A percentile compares a stretch with the other conserved stretches of the same genome.
Conservation (phyloP, 1,284 basidiomycete genomes). For the Boletus albobrunnescens region DNA sequence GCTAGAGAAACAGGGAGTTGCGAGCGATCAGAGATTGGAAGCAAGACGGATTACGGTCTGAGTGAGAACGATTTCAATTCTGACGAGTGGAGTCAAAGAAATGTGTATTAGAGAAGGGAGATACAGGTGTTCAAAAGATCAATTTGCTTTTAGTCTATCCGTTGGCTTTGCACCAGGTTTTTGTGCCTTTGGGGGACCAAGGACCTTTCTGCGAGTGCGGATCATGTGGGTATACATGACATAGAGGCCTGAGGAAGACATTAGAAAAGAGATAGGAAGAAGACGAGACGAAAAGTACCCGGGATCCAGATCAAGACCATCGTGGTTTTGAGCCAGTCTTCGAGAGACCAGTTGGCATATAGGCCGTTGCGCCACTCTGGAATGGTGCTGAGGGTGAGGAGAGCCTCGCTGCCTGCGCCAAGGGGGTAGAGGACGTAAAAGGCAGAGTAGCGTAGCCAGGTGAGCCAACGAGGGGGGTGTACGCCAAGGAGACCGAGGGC, state of each 20-base stretch:
- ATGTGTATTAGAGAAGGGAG: conserved; percentile 12
- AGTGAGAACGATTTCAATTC: conserved; percentile 5
- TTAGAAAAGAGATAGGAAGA: not conserved
- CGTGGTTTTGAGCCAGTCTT: conserved; percentile 53
- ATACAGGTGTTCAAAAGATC: conserved; percentile 2
- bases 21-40: conserved; percentile 8
- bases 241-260: conserved; percentile 48
- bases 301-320: conserved; percentile 91
- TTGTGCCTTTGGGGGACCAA: conserved; percentile 41
- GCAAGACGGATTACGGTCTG: conserved; percentile 9
- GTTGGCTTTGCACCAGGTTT: conserved; percentile 25
- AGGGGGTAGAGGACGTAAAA: conserved; percentile 93
- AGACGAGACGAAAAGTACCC: conserved; percentile 45
- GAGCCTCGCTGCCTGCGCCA: conserved; percentile 88
- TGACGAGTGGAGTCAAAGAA: not conserved
- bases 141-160: conserved; percentile 22
- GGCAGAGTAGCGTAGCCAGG: conserved; percentile 81
- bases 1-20: not conserved
- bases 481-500: conserved; percentile 60
- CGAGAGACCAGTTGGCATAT: conserved; percentile 43
- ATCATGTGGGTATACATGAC: conserved; percentile 91
- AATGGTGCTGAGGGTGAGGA: conserved; percentile 78
- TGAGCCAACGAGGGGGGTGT: conserved; percentile 36
- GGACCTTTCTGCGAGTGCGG: conserved; percentile 72
- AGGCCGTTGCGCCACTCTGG: conserved; percentile 42